Evolutionary conservation across 2,329 filamentous ascomycete genomes (phyloP), one percentile per base, ranked within the genome.

Genomic region (Niveomyces coronatus): DNA sequence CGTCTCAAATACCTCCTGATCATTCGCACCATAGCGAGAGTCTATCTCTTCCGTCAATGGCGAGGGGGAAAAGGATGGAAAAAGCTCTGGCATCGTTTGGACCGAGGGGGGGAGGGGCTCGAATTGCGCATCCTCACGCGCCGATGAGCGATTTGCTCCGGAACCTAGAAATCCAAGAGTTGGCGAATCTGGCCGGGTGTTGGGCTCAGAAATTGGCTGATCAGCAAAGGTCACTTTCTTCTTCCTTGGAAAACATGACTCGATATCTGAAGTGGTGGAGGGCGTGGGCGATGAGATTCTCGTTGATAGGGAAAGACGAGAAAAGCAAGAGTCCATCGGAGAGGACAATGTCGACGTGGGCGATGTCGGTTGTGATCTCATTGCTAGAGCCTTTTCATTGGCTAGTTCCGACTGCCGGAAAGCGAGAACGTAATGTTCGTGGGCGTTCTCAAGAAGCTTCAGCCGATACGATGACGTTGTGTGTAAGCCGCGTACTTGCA

Each of bases 181-280:
- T 2, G 74, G 74, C 4, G 73, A 77, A 47, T 78, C 74, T 0
- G 73, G 74, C 8, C 74, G 70, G 43, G 74, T 63, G 22, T 66
- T 56, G 15, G 70, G 68, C 47, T 71, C 60, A 13, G 57, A 55
- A 13, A 56, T 45, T 10, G 50, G 51, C n/a, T 44, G 46, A 17
- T 61, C 54, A 24, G 46, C 50, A 40, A 62, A 67, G 26, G 54
- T 56, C 22, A 64, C 60, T 16, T 57, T 57, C 49, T 64, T 64
- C 52, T 60, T 63, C 24, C 48, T 50, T 34, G 53, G 55, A 13
- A 54, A 50, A 5, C 27, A 20, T 15, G 28, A 14, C n/a, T 27
- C 22, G n/a, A 63, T 53, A 13, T 58, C 48, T 4, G 59, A 61
- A 46, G 54, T 63, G 15, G 65, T 45, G 9, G 63, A 73, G 13